These are phyloP conservation scores for Microsporum ferrugineum DNA, from an alignment of 2,329 filamentous ascomycete genomes.

Conservation along the genomic window DNA sequence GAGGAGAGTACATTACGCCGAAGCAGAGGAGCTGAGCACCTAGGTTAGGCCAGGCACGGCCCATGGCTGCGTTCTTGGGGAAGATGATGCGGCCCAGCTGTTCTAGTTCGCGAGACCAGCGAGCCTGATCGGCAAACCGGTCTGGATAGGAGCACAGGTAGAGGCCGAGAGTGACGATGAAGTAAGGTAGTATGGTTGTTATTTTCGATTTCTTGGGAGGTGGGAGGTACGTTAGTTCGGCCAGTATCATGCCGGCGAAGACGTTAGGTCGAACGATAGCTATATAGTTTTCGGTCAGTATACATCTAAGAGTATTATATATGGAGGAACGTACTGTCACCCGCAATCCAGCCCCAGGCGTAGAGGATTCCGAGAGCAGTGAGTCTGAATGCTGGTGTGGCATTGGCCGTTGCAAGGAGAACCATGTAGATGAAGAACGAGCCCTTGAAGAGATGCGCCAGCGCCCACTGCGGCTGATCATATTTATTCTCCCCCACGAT, in stretches of 20 bases:
- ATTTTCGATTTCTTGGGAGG: slow-evolving; percentile 38
- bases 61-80: slow-evolving; percentile 36
- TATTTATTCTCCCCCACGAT: slow-evolving; percentile 41
- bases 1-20: slow-evolving; percentile 43
- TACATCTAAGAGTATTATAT: background rate
- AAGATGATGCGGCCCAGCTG: slow-evolving; percentile 16
- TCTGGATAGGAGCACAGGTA: slow-evolving; percentile 51
- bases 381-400: slow-evolving; percentile 42
- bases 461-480: slow-evolving; percentile 49
- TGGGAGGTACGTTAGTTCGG: slow-evolving; percentile 44
- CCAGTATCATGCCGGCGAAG: slow-evolving; percentile 51
- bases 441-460: slow-evolving; percentile 44
- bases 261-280: slow-evolving; percentile 47
- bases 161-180: slow-evolving; percentile 43
- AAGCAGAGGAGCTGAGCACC: slow-evolving; percentile 41
- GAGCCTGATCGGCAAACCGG: slow-evolving; percentile 41
- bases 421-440: slow-evolving; percentile 46
- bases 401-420: slow-evolving; percentile 41
- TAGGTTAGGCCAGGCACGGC: slow-evolving; percentile 41
- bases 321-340: slow-evolving; percentile 21
- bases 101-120: slow-evolving; percentile 38
- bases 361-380: slow-evolving; percentile 38
- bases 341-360: slow-evolving; percentile 34
- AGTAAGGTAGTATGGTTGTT: slow-evolving; percentile 36
- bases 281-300: slow-evolving; percentile 13